Evolutionary conservation across 768 basidiomycete species (phyloP), one percentile per base, ranked within the genome.

Genomic region (Boletales sp.): DNA sequence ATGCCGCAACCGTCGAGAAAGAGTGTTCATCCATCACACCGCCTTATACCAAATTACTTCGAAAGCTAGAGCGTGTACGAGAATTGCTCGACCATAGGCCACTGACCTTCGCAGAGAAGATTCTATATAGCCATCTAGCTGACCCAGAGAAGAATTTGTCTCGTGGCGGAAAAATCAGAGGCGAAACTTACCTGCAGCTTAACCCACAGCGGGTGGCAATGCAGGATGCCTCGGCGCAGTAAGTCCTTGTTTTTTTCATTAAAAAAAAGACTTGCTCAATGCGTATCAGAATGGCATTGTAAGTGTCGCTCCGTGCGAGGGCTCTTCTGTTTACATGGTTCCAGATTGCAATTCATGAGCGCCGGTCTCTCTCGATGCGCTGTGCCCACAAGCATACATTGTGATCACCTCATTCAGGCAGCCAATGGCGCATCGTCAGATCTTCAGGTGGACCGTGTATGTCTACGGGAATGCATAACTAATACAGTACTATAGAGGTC

Each of bases 341-440:
- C 60, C 46, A 86, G 94, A 52, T 72, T 99, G 51, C 96, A 99
- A 72, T 99, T 98, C 71, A 97, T 96, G 91, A 95, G 94, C 46
- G 94, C 94, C 49, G 92, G 91, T 17, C 80, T 96, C 46, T 70
- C 82, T 21, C 78, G 79, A 54, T 89, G 86, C 61, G 89, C 90
- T 14, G 95, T 97, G 1, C 89, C 89, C 31, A 81, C 86, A 8
- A 90, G 89, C 55, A 96, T 99, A 55, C 96, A 99, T 68, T 99
- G 96, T 61, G 96, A 99, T 64, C 96, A 99, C 70, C 78, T 99
- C 40, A 97, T 99, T 50, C 92, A 94, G 68, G 96, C 96, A 15
- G 75, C 79, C n/a, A 81, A 86, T 47, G 95, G 95, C 4, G 96
- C 94, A 3, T 80, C 86, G 37, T 70, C 81, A 3, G 96, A 99